Base-by-base conservation (phyloP, 1,139 yeast genomes). In the Yamadazyma aaseri region DNA sequence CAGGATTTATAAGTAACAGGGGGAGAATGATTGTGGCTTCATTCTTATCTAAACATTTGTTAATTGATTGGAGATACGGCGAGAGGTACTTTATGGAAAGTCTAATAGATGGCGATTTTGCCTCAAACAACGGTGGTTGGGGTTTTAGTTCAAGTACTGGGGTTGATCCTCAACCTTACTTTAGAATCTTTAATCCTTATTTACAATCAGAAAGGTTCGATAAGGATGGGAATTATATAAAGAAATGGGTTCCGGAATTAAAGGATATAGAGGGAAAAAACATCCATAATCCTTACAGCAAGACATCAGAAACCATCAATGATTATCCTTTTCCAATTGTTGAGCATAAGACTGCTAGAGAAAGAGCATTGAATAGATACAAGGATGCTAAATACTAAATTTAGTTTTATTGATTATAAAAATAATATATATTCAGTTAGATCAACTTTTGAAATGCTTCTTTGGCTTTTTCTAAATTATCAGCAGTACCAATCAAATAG, bases 111-210 rank as follows among this genome's bases (percentile, higher is more conserved):
- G 71, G 71, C 14, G 82, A 76, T 47, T 64, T 73, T 44, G 65
- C 76, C 18, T 72, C 76, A 31, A 76, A 76, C 47, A 65, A 69
- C 34, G 79, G 76, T 3, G 81, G 81, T 1, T 76, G 81, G 82
- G 77, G 77, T 1, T 73, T 73, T 49, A 57, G 71, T 33, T 63
- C 77, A 3, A 63, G 75, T 36, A 68, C 71, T 2, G 78, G 79
- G 0, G 66, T 71, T 11, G 76, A 73, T 44, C 72, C 76, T 2
- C 81, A 75, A 46, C 81, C 81, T 1, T 74, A 71, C 58, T 75
- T 74, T 48, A 57, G 81, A 21, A 67, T 75, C 13, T 71, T 76
- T 51, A 76, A 76, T 45, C 79, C 80, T 14, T 65, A 64, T 43
- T 49, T 70, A 1, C 82, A 76, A 42, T 65, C 75, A 20, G 67